phyloP scores from a whole-genome alignment of 257 asterid genomes.

The Przewalskia tangutica region DNA sequence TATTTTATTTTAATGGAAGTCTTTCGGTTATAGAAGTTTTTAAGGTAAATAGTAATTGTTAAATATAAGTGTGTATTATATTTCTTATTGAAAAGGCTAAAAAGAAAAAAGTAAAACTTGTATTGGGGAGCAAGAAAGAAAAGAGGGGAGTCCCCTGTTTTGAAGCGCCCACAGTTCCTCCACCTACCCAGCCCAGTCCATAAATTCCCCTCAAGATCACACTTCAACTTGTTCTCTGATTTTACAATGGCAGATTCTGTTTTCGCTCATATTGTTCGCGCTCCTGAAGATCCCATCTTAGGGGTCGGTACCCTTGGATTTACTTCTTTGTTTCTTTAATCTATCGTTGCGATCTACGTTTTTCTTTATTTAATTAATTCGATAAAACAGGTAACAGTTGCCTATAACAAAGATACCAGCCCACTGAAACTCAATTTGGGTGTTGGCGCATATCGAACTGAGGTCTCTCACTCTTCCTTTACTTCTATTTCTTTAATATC shows the following conservation, averaged over 20 bases:
- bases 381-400: constrained; percentile 64
- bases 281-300: constrained; percentile 75
- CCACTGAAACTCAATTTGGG: constrained; percentile 69
- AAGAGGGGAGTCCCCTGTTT: neutral
- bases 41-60: too few species aligned
- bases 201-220: neutral
- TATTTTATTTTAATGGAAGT: too few species aligned
- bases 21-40: too few species aligned
- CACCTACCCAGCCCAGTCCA: neutral
- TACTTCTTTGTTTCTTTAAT: neutral
- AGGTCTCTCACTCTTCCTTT: constrained; percentile 29
- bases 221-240: neutral
- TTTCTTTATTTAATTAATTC: neutral
- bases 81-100: neutral
- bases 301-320: constrained; percentile 48
- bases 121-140: neutral
- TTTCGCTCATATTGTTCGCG: constrained; percentile 49
- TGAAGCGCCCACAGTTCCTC: constrained; percentile 7
- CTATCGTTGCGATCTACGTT: neutral
- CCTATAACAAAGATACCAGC: constrained; percentile 65
- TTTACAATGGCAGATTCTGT: constrained; percentile 34
- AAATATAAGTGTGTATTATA: too few species aligned
- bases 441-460: constrained; percentile 79
- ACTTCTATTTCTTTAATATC: neutral
- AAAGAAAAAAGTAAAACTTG: neutral